Conservation (phyloP, 495 filamentous ascomycete genomes). For the Lasiosphaeriaceae sp. region DNA sequence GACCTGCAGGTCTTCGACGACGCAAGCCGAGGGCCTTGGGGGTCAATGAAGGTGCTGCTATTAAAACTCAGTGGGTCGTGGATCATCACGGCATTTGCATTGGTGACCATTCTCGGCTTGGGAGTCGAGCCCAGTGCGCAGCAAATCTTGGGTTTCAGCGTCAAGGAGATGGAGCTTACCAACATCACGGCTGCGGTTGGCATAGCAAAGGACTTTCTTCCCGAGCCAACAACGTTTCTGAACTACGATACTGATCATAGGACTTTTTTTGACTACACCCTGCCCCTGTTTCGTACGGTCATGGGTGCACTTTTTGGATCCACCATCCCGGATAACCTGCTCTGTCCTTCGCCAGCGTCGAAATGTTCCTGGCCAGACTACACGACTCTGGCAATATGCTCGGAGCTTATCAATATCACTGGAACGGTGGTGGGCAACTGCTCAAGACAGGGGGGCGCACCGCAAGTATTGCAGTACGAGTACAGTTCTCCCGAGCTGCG, state of each 20-base stretch:
- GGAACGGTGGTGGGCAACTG: neutral
- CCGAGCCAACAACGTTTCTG: too few relatives aligned
- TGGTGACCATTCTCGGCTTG: neutral
- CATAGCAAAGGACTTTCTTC: neutral
- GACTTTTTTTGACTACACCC: neutral
- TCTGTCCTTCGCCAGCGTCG: neutral
- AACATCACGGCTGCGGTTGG: neutral
- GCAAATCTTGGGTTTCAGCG: neutral
- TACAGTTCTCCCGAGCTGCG: neutral
- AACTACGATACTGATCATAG: neutral
- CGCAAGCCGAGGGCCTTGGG: constrained; percentile 9
- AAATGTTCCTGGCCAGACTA: neutral
- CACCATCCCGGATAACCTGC: neutral
- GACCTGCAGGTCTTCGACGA: constrained; percentile 9
- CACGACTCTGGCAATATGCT: neutral
- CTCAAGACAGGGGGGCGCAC: neutral
- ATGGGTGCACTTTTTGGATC: neutral
- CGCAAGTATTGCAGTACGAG: neutral
- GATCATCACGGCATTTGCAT: neutral
- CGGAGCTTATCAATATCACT: neutral
- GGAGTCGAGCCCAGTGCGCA: neutral
- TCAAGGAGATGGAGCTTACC: neutral
- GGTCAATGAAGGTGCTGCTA: neutral
- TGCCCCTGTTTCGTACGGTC: neutral
- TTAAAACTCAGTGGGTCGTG: neutral